Base-by-base conservation (phyloP, 345 rosid genomes). In the Jatropha curcas region DNA sequence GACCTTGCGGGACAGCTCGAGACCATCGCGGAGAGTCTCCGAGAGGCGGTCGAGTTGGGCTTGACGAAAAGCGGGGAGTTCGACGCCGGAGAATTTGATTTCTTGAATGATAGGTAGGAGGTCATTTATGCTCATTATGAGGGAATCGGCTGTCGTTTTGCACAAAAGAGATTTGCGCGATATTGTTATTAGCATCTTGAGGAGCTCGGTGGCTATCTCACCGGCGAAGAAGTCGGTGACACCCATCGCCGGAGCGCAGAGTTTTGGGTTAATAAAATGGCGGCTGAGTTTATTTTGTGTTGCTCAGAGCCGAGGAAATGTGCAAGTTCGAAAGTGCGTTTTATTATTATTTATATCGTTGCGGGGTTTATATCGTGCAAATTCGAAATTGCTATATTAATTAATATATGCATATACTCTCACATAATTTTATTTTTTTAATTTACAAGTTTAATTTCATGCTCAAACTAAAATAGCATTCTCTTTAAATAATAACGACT, bases 51-150 rank as follows among this genome's bases (percentile, higher is more conserved):
- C 82, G 45, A 94, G 91, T 59, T 90, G 94, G 62, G 28, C n/a
- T 20, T 94, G 98, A 9, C 98, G 97, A 17, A 34, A 0, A 16
- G 81, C 57, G 9, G 93, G 83, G 4, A 94, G 86, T 72, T 94
- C 98, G 6, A 88, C 95, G 79, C 97, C 98, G 68, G 94, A 75
- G 80, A 65, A 88, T 43, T 90, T 89, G 58, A 89, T 89, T 82
- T 94, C 97, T 0, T 27, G 73, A 79, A 92, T 79, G 24, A 83
- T 87, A 12, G 93, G 92, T 4, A 60, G 72, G 51, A 89, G 79
- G 0, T 48, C 65, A 0, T 85, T 14, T 63, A 90, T 78, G 70
- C 74, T 57, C 4, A 1, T 1, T 1, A 59, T 74, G 61, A 92
- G 84, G 0, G 79, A 72, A 0, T 63, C 83, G 2, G 98, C 98